Conservation (phyloP, 352 stramenopile species). For the Phytopythium cucurbitacearum region DNA sequence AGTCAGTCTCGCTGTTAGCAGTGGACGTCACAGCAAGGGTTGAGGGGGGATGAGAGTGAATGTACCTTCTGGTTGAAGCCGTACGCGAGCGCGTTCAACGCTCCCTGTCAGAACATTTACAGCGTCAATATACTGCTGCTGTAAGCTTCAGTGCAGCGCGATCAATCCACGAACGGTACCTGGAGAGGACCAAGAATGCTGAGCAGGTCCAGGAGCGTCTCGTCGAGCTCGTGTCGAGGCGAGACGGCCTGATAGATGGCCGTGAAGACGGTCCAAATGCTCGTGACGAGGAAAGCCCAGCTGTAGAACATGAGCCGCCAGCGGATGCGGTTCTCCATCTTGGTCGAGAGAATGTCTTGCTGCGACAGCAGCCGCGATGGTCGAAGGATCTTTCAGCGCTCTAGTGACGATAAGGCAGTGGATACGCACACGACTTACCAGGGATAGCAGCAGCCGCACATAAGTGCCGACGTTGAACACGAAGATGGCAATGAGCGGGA, state of each 20-base stretch:
- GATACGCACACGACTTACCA: slow-evolving; percentile 25
- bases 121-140: background rate
- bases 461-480: slow-evolving; percentile 63
- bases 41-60: background rate
- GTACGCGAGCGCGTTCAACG: slow-evolving; percentile 54
- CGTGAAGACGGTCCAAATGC: slow-evolving; percentile 40
- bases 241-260: slow-evolving; percentile 48
- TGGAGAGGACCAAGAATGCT: slow-evolving; percentile 71
- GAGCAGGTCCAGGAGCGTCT: slow-evolving; percentile 52
- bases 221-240: slow-evolving; percentile 37
- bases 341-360: slow-evolving; percentile 55
- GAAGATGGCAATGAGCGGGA: slow-evolving; percentile 38
- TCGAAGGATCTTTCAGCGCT: background rate
- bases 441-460: slow-evolving; percentile 47
- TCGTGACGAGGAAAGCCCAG: slow-evolving; percentile 46
- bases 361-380: slow-evolving; percentile 8
- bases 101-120: slow-evolving; percentile 26
- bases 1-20: background rate
- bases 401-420: background rate
- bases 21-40: background rate
- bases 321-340: slow-evolving; percentile 63
- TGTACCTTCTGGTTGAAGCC: slow-evolving; percentile 60
- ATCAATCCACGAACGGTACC: slow-evolving; percentile 12
- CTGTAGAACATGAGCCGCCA: slow-evolving; percentile 61
- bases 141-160: background rate